Percentiles rank a stretch among this genome's conserved stretches.
Conservation (phyloP, 2,329 filamentous ascomycete genomes). For the Madurella fahalii region DNA sequence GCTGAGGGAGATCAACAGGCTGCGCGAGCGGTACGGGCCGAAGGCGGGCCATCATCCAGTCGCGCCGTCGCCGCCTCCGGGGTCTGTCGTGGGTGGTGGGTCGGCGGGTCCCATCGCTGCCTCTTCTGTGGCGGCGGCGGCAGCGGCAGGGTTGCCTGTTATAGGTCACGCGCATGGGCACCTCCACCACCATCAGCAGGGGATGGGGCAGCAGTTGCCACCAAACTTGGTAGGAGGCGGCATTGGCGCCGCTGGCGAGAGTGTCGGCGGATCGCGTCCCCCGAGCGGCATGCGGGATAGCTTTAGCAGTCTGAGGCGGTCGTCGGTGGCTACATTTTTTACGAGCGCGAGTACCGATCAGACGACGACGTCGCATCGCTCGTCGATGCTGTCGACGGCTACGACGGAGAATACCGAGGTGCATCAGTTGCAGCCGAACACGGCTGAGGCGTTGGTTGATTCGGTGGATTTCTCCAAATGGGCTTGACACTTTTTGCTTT, state of each 20-base stretch:
- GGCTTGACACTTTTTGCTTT: constrained; percentile 31
- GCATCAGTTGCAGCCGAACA: constrained; percentile 21
- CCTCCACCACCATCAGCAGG: constrained; percentile 4
- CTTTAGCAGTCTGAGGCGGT: constrained; percentile 55
- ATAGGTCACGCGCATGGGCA: background rate
- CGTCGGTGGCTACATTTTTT: constrained; percentile 64
- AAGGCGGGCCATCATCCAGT: constrained; percentile 35
- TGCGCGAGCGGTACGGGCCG: constrained; percentile 65
- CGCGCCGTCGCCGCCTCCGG: constrained; percentile 12
- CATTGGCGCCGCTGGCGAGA: background rate
- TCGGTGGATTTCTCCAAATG: constrained; percentile 50
- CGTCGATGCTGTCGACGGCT: constrained; percentile 52
- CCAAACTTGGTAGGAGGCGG: background rate
- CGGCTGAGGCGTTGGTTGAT: constrained; percentile 40
- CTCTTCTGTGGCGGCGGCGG: background rate
- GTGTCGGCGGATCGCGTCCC: constrained; percentile 33
- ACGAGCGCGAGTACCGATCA: constrained; percentile 51
- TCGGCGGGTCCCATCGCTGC: background rate
- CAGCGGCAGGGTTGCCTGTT: background rate
- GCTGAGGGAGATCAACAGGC: constrained; percentile 74
- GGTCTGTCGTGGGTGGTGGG: constrained; percentile 20
- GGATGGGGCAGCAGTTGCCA: background rate
- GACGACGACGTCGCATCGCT: constrained; percentile 48
- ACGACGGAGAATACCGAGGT: constrained; percentile 54
- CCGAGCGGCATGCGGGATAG: constrained; percentile 55